Conservation (phyloP, 2,329 filamentous ascomycete genomes). For the Thelonectria discophora region DNA sequence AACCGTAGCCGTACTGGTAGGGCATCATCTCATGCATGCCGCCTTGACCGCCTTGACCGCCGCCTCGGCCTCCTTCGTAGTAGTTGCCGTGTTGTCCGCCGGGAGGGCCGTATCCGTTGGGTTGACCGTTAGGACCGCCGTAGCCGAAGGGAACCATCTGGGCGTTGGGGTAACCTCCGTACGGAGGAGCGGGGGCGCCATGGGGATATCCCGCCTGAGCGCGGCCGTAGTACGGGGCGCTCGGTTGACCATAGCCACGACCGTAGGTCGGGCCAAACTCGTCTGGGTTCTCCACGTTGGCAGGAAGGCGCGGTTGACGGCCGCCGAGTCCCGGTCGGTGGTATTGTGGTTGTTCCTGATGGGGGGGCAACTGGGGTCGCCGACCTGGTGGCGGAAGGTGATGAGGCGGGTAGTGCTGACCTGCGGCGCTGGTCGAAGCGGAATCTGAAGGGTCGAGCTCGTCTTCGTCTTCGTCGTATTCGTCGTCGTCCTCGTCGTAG, state of each 20-base stretch:
- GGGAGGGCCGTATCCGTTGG: slow-evolving; percentile 31
- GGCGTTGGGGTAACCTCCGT: slow-evolving; percentile 50
- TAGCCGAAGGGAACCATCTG: slow-evolving; percentile 60
- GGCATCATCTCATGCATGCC: slow-evolving; percentile 61
- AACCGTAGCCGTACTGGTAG: slow-evolving; percentile 53
- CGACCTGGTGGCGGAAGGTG: slow-evolving; percentile 42
- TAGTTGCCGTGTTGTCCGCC: slow-evolving; percentile 49
- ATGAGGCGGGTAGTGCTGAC: slow-evolving; percentile 44
- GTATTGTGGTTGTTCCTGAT: slow-evolving; percentile 44
- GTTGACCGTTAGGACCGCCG: slow-evolving; percentile 40
- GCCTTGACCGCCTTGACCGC: slow-evolving; percentile 9
- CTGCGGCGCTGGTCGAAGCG: slow-evolving; percentile 53
- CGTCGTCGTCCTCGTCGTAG: slow-evolving; percentile 48
- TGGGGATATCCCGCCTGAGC: slow-evolving; percentile 55
- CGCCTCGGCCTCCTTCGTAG: slow-evolving; percentile 50
- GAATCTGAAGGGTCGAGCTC: slow-evolving; percentile 68
- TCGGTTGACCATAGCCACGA: slow-evolving; percentile 40
- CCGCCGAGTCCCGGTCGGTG: slow-evolving; percentile 36
- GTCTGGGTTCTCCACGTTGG: slow-evolving; percentile 71
- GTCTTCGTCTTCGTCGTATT: slow-evolving; percentile 55
- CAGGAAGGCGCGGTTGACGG: slow-evolving; percentile 50
- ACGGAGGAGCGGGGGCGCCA: slow-evolving; percentile 54
- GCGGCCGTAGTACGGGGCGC: slow-evolving; percentile 42
- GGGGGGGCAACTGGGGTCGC: slow-evolving; percentile 47
- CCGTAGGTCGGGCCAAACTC: slow-evolving; percentile 62